Evolutionary conservation across 768 basidiomycete genomes (phyloP), one percentile per base, ranked within the genome.

Genomic region (Boletus pseudopeckii): DNA sequence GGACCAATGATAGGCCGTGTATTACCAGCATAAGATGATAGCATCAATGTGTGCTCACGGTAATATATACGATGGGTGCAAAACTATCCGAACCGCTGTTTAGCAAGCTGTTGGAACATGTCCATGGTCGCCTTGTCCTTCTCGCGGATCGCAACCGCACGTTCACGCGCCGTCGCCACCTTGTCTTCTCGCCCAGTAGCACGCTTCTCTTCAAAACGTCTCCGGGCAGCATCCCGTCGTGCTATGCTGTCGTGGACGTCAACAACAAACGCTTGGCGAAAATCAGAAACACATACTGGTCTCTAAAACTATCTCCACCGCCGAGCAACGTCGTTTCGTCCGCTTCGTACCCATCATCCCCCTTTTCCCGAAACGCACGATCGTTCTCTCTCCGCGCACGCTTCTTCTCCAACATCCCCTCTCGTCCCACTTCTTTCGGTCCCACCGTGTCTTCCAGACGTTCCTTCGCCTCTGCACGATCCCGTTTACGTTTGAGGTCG

Each of bases 121-220:
- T 92, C 92, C 92, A 98, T 98, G 0, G 92, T 97, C 17, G 85
- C 89, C 68, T 84, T 85, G 63, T 97, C 93, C 65, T 90, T 94
- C 64, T 88, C 84, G 61, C 80, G 84, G 53, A 84, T 75, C 6
- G 80, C 84, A 22, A 63, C 75, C 0, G 80, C 76, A 51, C 88
- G 80, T 64, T 94, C 91, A 39, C 82, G 79, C 13, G 75, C 65
- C 1, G 70, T 78, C 26, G 76, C 74, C 5, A 64, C 63, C 51
- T 77, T 81, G 38, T 86, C 86, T 44, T 81, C 84, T 47, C 70
- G 71, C 7, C 44, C 17, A 1, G 56, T 42, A 33, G 36, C 56
- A 53, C 69, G 71, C 65, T 81, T 84, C 52, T 84, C 82, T 50
- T 83, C 80, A 37, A 79, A 79, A 3, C 85, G 79, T 54, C 71